Percentiles rank a stretch among this genome's conserved stretches.
Evolutionary conservation across 345 rosid species (phyloP).

Genomic region (Aegle marmelos): DNA sequence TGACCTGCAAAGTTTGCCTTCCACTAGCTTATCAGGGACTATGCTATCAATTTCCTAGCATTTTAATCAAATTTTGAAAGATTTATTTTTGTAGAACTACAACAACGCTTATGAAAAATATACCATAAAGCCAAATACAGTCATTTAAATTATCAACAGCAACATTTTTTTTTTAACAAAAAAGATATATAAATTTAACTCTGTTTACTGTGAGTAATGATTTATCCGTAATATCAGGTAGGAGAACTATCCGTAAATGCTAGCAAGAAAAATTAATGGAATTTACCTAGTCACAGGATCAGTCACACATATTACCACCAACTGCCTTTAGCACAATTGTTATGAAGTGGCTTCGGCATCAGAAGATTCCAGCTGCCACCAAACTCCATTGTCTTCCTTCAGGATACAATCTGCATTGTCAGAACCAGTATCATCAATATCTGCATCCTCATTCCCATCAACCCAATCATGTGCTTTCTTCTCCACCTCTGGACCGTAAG

Average conservation of each 20-base stretch:
- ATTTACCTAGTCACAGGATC: neutral
- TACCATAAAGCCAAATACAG: neutral
- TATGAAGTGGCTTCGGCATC: slow-evolving; percentile 34
- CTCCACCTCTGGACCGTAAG: slow-evolving; percentile 52
- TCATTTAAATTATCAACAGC: neutral
- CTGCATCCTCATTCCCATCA: neutral
- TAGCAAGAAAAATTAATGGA: neutral
- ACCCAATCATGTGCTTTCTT: slow-evolving; percentile 21
- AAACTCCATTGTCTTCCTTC: slow-evolving; percentile 38
- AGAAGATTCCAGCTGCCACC: slow-evolving; percentile 67
- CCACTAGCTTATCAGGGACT: neutral
- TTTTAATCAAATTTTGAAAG: neutral
- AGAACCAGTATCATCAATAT: slow-evolving; percentile 22
- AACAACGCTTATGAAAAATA: neutral
- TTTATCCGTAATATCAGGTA: neutral
- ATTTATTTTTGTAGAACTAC: neutral
- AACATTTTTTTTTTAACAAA: neutral
- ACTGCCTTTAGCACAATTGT: neutral
- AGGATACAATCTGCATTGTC: slow-evolving; percentile 16
- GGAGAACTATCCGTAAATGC: neutral
- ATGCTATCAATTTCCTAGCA: neutral
- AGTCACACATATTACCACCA: neutral
- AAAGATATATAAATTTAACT: neutral
- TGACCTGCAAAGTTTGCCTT: neutral
- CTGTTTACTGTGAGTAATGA: neutral